phyloP scores from a whole-genome alignment of 768 basidiomycete genomes.

The Lactifluus volemus region DNA sequence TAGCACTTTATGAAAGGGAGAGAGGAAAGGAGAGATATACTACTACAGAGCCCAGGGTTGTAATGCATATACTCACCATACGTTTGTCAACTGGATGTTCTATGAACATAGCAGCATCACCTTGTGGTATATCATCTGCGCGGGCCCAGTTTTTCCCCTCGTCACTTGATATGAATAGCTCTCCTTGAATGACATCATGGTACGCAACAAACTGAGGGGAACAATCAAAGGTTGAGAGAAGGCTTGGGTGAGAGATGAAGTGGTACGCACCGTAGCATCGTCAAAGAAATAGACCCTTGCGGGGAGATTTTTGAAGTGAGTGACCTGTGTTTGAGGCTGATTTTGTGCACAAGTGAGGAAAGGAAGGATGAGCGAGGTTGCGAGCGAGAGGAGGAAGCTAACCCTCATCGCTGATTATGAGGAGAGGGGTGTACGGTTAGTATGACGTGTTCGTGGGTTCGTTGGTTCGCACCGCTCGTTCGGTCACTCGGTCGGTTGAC shows the following conservation, averaged over 20 bases:
- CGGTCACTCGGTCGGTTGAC: too few relatives aligned
- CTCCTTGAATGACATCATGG: constrained; percentile 62
- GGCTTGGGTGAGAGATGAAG: neutral
- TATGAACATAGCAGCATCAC: constrained; percentile 61
- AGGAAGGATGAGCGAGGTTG: neutral
- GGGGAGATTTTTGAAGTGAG: constrained; percentile 63
- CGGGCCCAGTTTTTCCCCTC: constrained; percentile 72
- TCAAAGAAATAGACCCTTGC: constrained; percentile 85
- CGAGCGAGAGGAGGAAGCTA: neutral
- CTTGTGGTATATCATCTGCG: constrained; percentile 44
- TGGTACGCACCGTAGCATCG: constrained; percentile 64
- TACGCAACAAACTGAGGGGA: constrained; percentile 55
- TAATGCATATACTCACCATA: neutral
- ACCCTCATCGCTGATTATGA: constrained; percentile 1
- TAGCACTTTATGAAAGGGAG: neutral
- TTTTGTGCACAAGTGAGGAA: constrained; percentile 13
- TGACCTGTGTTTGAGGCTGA: constrained; percentile 25
- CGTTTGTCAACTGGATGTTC: constrained; percentile 81
- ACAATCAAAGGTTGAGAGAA: neutral
- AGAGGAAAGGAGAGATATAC: too few relatives aligned
- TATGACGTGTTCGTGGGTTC: too few relatives aligned
- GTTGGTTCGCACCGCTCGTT: too few relatives aligned
- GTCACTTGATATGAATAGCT: constrained; percentile 71
- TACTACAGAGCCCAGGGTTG: neutral
- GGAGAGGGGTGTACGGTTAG: too few relatives aligned